A percentile compares a stretch with the other conserved stretches of the same genome.
These are phyloP conservation scores for Detonula confervacea DNA, from an alignment of 352 stramenopile species.

Conservation along the genomic window DNA sequence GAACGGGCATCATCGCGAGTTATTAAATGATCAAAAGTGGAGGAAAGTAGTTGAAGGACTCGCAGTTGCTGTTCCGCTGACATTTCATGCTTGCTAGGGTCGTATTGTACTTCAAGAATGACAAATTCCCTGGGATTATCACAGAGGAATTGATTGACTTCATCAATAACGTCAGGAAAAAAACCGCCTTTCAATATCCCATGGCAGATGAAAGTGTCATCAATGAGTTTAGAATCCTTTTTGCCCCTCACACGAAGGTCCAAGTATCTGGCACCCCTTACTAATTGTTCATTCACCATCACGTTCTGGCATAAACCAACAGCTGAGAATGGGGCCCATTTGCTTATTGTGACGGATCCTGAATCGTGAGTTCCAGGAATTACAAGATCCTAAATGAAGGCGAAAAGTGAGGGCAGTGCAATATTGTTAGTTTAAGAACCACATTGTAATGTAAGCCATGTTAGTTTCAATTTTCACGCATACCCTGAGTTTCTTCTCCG, in stretches of 20 bases:
- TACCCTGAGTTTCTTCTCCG: slow-evolving; percentile 49
- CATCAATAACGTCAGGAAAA: slow-evolving; percentile 55
- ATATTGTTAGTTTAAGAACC: not conserved
- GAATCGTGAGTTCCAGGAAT: slow-evolving; percentile 73
- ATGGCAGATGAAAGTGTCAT: slow-evolving; percentile 57
- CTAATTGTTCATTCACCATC: slow-evolving; percentile 61
- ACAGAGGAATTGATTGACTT: slow-evolving; percentile 63
- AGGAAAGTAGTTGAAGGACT: slow-evolving; percentile 25
- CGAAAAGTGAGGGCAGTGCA: not conserved
- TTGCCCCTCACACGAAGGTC: slow-evolving; percentile 60
- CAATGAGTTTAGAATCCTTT: slow-evolving; percentile 5
- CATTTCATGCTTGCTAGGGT: slow-evolving; percentile 56
- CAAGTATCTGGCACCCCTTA: slow-evolving; percentile 61
- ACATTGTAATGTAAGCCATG: not conserved
- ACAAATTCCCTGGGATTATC: slow-evolving; percentile 67
- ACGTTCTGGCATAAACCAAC: slow-evolving; percentile 67
- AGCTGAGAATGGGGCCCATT: slow-evolving; percentile 56
- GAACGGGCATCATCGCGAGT: slow-evolving; percentile 13
- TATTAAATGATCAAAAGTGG: slow-evolving; percentile 32
- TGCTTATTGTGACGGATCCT: slow-evolving; percentile 61
- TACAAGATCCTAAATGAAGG: slow-evolving; percentile 38
- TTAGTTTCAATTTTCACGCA: not conserved
- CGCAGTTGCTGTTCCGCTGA: slow-evolving; percentile 42
- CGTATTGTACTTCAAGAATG: slow-evolving; percentile 55
- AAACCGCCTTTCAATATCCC: slow-evolving; percentile 58